Base-by-base conservation (phyloP, 2,329 filamentous ascomycete genomes). In the Exutisphaerella laricina region DNA sequence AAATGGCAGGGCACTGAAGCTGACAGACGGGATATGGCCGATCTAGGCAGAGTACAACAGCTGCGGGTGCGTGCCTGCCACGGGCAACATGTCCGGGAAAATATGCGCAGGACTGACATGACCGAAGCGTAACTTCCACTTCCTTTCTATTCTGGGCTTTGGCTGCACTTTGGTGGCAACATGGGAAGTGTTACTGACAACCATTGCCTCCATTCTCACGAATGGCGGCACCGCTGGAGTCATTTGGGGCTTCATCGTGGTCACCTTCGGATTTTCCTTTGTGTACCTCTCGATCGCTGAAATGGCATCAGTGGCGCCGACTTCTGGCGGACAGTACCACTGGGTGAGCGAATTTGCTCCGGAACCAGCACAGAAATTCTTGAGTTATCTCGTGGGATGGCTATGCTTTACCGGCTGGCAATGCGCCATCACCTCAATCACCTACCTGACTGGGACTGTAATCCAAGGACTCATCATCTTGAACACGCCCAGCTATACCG, bases 311-410 rank as follows among this genome's bases (percentile, higher is more conserved):
- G 60, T 62, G 65, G 59, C 63, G n/a, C 67, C 66, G 7, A 66
- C 65, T n/a, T 34, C 48, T 9, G 50, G 52, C 21, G 51, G 44
- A 28, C 42, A 50, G 28, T 45, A 50, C 30, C 46, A 54, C 20
- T 57, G 50, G 64, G 65, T 67, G 0, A 63, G 59, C 2, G 56
- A 67, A 14, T 60, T 69, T n/a, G 63, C 65, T 2, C 68, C 68
- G 16, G 53, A 54, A 5, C 62, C 58, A 3, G 63, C 55, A 26
- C 65, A 65, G 41, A 64, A 60, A 23, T 63, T 68, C 45, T 56
- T 70, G 39, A 68, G 64, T 46, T 71, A 70, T 37, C 54, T 69
- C 3, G 25, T 37, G 9, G 53, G 55, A 16, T 58, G 54, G 54
- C 41, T 56, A 13, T 36, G 35, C 18, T 46, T 51, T 2, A 50